A percentile compares a stretch with the other conserved stretches of the same genome.
Evolutionary conservation across 2,329 filamentous ascomycete species (phyloP).

Genomic region (Bipolaris bicolor): DNA sequence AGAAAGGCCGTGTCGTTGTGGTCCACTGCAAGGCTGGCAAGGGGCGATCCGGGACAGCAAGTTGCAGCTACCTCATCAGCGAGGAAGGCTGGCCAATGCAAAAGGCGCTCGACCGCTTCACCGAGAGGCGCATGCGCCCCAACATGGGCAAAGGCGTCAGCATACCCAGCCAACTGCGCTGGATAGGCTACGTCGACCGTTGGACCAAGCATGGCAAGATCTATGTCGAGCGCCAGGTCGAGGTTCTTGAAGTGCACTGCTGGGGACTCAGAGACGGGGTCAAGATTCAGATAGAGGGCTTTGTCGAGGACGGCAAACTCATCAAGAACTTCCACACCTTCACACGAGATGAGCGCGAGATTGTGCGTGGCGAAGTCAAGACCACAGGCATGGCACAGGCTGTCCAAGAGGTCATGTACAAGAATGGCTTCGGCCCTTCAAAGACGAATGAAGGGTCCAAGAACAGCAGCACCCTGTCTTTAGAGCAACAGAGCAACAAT

Average conservation of each 20-base stretch:
- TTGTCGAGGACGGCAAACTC: slow-evolving; percentile 83
- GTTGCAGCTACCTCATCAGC: slow-evolving; percentile 87
- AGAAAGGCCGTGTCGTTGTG: slow-evolving; percentile 72
- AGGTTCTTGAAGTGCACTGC: slow-evolving; percentile 86
- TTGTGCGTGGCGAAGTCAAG: slow-evolving; percentile 64
- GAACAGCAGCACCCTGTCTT: slow-evolving; percentile 26
- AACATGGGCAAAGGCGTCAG: slow-evolving; percentile 88
- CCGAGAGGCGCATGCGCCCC: slow-evolving; percentile 84
- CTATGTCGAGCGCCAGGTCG: slow-evolving; percentile 82
- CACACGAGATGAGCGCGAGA: slow-evolving; percentile 69
- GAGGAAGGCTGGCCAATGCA: slow-evolving; percentile 75
- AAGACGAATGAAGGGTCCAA: slow-evolving; percentile 27
- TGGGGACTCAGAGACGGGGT: slow-evolving; percentile 90
- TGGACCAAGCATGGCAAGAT: slow-evolving; percentile 79
- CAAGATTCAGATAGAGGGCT: slow-evolving; percentile 85
- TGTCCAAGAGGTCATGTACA: slow-evolving; percentile 54
- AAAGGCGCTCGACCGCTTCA: slow-evolving; percentile 72
- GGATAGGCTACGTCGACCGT: slow-evolving; percentile 84
- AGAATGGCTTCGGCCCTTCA: slow-evolving; percentile 42
- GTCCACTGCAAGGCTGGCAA: slow-evolving; percentile 99
- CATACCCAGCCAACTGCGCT: slow-evolving; percentile 90
- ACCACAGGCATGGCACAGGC: slow-evolving; percentile 53
- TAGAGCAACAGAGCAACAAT: slow-evolving; percentile 23
- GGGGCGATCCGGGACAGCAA: slow-evolving; percentile 85
- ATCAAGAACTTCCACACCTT: slow-evolving; percentile 88